These are phyloP conservation scores for Kodamaea arcana DNA, from an alignment of 1,139 yeast genomes.

Conservation along the genomic window DNA sequence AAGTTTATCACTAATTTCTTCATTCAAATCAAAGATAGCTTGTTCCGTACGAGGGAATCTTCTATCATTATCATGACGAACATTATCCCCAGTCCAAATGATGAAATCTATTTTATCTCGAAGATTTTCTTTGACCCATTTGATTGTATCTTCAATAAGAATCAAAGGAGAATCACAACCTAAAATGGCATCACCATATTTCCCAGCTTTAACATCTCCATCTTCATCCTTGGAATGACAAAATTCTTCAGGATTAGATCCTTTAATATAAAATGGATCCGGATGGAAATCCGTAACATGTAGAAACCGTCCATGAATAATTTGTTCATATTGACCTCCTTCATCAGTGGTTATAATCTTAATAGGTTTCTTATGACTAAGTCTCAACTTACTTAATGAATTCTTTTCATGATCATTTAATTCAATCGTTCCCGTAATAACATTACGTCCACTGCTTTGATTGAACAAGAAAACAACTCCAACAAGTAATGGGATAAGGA, in stretches of 20 bases:
- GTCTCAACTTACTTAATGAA: slow-evolving; percentile 20
- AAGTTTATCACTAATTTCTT: slow-evolving; percentile 52
- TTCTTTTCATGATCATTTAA: slow-evolving; percentile 4
- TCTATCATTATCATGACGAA: slow-evolving; percentile 82
- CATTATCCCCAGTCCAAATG: slow-evolving; percentile 88
- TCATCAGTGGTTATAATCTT: slow-evolving; percentile 20
- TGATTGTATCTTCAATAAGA: slow-evolving; percentile 58
- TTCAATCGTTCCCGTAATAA: not conserved
- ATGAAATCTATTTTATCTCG: slow-evolving; percentile 78
- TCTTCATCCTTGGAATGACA: slow-evolving; percentile 47
- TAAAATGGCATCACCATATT: slow-evolving; percentile 66
- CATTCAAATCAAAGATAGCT: slow-evolving; percentile 68
- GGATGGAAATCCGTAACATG: slow-evolving; percentile 87
- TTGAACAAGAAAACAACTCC: not conserved
- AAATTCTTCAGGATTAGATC: slow-evolving; percentile 42
- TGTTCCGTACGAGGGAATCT: slow-evolving; percentile 64
- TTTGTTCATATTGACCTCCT: slow-evolving; percentile 18
- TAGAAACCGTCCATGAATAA: slow-evolving; percentile 66
- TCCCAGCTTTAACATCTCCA: slow-evolving; percentile 40
- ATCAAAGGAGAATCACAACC: slow-evolving; percentile 72
- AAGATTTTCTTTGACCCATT: slow-evolving; percentile 61
- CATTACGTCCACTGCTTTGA: not conserved
- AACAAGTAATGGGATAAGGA: slow-evolving; percentile 1
- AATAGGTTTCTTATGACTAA: slow-evolving; percentile 33
- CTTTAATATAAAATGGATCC: slow-evolving; percentile 62